Conservation (phyloP, 768 basidiomycete genomes). For the Strobilomyces confusus region DNA sequence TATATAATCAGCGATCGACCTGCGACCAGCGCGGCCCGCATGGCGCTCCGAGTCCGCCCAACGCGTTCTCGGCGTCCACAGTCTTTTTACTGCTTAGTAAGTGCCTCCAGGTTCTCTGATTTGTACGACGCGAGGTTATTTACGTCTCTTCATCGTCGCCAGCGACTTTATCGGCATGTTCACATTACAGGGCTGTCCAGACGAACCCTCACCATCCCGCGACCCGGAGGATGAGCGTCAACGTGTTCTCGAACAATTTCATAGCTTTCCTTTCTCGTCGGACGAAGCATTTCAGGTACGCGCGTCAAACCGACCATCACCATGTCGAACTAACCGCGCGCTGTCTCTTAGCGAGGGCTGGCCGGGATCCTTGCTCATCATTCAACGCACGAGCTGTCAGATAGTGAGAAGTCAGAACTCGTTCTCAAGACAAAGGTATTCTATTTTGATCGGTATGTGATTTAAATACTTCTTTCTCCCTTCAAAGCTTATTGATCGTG, state of each 20-base stretch:
- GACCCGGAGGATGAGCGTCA: slow-evolving; percentile 16
- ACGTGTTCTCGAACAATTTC: slow-evolving; percentile 32
- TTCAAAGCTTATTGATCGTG: slow-evolving; percentile 24
- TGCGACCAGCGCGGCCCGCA: neutral
- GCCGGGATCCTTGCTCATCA: slow-evolving; percentile 48
- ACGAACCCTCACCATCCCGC: slow-evolving; percentile 2
- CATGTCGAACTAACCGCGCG: neutral
- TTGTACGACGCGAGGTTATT: slow-evolving; percentile 2
- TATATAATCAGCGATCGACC: neutral
- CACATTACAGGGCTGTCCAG: slow-evolving; percentile 10
- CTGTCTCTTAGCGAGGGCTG: slow-evolving; percentile 55
- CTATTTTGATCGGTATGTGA: slow-evolving; percentile 62
- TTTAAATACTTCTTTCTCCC: slow-evolving; percentile 2
- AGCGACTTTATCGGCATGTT: slow-evolving; percentile 14
- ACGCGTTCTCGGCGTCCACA: neutral
- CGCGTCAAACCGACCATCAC: neutral
- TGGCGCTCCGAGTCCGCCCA: neutral
- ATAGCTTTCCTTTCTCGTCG: slow-evolving; percentile 47
- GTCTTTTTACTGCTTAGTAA: neutral
- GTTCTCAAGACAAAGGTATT: slow-evolving; percentile 57
- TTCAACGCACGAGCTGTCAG: slow-evolving; percentile 31
- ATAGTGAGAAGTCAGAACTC: slow-evolving; percentile 43
- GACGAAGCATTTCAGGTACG: slow-evolving; percentile 61
- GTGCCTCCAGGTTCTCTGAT: slow-evolving; percentile 1
- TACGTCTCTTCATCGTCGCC: slow-evolving; percentile 11